Evolutionary conservation across 2,329 filamentous ascomycete genomes (phyloP), one percentile per base, ranked within the genome.

Genomic region (Pseudogymnoascus sp.): DNA sequence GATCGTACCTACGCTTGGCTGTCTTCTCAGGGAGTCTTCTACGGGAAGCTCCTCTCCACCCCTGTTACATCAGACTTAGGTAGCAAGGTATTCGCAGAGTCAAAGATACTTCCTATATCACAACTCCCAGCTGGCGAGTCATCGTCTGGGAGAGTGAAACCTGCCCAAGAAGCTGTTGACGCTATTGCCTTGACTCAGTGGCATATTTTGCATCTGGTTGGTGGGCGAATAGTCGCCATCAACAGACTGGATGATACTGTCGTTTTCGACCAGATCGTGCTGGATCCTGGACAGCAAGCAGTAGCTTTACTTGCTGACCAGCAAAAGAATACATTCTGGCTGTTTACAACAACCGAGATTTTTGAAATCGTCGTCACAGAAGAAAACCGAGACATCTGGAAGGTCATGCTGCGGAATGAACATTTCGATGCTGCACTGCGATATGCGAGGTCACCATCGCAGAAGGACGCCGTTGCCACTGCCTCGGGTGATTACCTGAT

Each of bases 311-410:
- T 91, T 58, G 87, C 93, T 7, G 94, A 99, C 73, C 82, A 89
- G 63, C 93, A 94, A 73, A 96, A 97, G 78, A 95, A 93, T 70
- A 99, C 94, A 0, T 97, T 93, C 71, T 99, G 95, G 94, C 81
- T 99, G 2, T 96, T 97, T 70, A 97, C 93, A 0, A 82, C 84
- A 0, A 83, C 90, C 61, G 91, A 96, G 69, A 96, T 99, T 58
- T 97, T 91, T 67, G 94, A 99, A 75, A 88, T 99, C 62, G 89
- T 94, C 11, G 88, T 93, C 11, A 88, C 86, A 47, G 90, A 97
- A 61, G 94, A 99, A 73, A 90, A 92, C 67, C 80, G 94, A 66
- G 90, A 97, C 71, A 85, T 97, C 14, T 99, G 94, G 94, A 90
- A 90, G 71, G 90, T 97, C 59, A 89, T 97, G 84, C 81, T 97